These are phyloP conservation scores for Paraphaeosphaeria minitans DNA, from an alignment of 2,329 filamentous ascomycete species.

Conservation along the genomic window DNA sequence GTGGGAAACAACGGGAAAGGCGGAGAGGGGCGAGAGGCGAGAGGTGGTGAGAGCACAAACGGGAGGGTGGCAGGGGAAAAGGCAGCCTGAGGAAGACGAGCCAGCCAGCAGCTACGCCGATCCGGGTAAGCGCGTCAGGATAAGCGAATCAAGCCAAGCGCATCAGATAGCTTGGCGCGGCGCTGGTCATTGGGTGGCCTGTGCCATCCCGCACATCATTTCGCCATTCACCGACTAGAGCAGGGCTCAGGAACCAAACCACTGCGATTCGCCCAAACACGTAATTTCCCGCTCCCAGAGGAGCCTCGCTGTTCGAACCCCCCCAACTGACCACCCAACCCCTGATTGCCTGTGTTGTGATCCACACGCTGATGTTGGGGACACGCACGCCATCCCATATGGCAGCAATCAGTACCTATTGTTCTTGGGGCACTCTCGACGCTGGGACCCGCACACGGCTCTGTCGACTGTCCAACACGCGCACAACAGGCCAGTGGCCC, in stretches of 20 bases:
- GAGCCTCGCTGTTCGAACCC: slow-evolving; percentile 8
- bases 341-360: slow-evolving; percentile 1
- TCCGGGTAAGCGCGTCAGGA: too few relatives aligned
- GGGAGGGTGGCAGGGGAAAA: slow-evolving; percentile 12
- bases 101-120: not conserved
- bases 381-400: not conserved
- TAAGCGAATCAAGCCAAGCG: too few relatives aligned
- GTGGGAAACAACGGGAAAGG: slow-evolving; percentile 26
- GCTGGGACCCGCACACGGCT: not conserved
- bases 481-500: not conserved
- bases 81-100: slow-evolving; percentile 8
- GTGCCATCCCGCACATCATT: slow-evolving; percentile 9
- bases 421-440: not conserved
- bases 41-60: slow-evolving; percentile 16
- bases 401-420: slow-evolving; percentile 11
- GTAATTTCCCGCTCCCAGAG: slow-evolving; percentile 6
- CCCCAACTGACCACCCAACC: not conserved
- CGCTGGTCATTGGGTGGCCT: not conserved
- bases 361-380: not conserved
- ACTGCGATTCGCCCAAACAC: not conserved
- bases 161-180: not conserved
- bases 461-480: not conserved
- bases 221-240: slow-evolving; percentile 1
- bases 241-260: slow-evolving; percentile 1
- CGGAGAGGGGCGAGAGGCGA: slow-evolving; percentile 14